phyloP scores from a whole-genome alignment of 306 rosid species.

The Pueraria montana region DNA sequence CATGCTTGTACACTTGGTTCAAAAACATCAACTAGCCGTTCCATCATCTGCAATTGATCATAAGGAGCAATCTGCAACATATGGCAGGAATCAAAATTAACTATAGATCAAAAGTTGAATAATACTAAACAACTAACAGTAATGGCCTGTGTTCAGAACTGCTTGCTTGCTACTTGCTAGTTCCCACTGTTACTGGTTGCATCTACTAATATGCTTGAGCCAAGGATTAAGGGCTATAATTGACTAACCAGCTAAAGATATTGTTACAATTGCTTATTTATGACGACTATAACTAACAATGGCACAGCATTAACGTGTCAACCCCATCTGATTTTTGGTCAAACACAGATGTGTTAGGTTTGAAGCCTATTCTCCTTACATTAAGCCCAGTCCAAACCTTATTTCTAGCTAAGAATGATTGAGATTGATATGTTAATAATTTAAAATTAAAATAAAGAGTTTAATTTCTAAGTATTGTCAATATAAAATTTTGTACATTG shows the following conservation, averaged over 20 bases:
- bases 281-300: neutral
- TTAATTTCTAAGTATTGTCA: neutral
- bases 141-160: neutral
- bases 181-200: neutral
- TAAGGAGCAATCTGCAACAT: slow-evolving; percentile 89
- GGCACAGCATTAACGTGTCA: neutral
- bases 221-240: slow-evolving; percentile 2
- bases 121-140: neutral
- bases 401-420: neutral
- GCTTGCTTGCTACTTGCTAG: neutral
- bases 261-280: neutral
- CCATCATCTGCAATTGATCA: slow-evolving; percentile 91
- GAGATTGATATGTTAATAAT: neutral
- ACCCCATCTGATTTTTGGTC: slow-evolving; percentile 4
- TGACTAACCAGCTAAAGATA: neutral
- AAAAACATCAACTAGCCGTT: slow-evolving; percentile 76
- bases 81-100: slow-evolving; percentile 26
- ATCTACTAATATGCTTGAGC: neutral
- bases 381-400: slow-evolving; percentile 14
- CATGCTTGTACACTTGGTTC: slow-evolving; percentile 61
- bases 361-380: slow-evolving; percentile 6
- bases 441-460: no score
- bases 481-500: neutral
- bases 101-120: neutral
- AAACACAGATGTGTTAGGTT: neutral